Evolutionary conservation across 2,329 filamentous ascomycete genomes (phyloP).

Genomic region (Monosporascus sp.): DNA sequence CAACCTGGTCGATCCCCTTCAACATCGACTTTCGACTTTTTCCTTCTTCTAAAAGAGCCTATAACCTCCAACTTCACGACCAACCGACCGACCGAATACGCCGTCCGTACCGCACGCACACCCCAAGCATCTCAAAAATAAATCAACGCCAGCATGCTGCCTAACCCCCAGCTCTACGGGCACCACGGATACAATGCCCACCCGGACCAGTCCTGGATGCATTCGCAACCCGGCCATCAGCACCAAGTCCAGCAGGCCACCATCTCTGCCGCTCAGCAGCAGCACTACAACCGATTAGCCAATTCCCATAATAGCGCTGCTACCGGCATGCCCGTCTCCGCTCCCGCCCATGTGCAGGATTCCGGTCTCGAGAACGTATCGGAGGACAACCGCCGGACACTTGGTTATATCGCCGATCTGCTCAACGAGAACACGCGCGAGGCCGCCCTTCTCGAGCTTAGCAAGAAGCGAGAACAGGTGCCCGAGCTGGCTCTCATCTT

Average conservation of each 20-base stretch:
- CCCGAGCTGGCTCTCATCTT: conserved; percentile 92
- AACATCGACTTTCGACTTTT: neutral
- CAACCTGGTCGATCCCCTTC: no score
- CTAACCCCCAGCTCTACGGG: conserved; percentile 58
- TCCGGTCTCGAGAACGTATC: conserved; percentile 62
- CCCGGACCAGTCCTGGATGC: conserved; percentile 60
- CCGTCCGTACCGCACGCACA: neutral
- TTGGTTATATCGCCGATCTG: conserved; percentile 87
- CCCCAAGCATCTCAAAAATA: conserved; percentile 20
- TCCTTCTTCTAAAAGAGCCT: no score
- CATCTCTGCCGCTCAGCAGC: conserved; percentile 48
- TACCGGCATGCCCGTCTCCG: conserved; percentile 28
- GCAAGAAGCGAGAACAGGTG: conserved; percentile 98
- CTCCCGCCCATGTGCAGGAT: conserved; percentile 48
- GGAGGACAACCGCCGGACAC: conserved; percentile 88
- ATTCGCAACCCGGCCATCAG: conserved; percentile 56
- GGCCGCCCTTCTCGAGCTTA: conserved; percentile 86
- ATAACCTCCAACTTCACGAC: neutral
- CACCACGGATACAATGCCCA: conserved; percentile 63
- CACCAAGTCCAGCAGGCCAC: conserved; percentile 50
- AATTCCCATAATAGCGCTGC: conserved; percentile 53
- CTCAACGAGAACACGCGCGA: conserved; percentile 84
- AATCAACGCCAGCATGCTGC: conserved; percentile 46
- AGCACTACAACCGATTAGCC: conserved; percentile 70
- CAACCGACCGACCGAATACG: neutral